phyloP scores from a whole-genome alignment of 768 basidiomycete species.

The Boletus edulis region DNA sequence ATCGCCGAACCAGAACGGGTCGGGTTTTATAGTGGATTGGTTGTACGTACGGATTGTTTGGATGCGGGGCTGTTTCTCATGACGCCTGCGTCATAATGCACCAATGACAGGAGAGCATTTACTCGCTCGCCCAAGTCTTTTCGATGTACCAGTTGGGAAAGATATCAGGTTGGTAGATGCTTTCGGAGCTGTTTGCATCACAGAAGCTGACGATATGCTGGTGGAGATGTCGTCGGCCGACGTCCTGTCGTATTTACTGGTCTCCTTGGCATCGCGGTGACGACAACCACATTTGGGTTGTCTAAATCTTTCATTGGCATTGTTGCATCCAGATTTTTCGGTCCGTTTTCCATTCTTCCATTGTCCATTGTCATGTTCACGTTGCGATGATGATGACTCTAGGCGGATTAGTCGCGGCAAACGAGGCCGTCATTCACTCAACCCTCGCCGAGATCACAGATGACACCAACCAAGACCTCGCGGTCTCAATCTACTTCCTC shows the following conservation, averaged over 20 bases:
- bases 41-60: slow-evolving; percentile 37
- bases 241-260: slow-evolving; percentile 59
- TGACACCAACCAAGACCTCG: slow-evolving; percentile 54
- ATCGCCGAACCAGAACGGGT: slow-evolving; percentile 56
- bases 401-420: slow-evolving; percentile 62
- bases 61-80: not conserved
- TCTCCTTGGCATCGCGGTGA: slow-evolving; percentile 47
- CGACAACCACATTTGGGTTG: slow-evolving; percentile 53
- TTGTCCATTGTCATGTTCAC: not conserved
- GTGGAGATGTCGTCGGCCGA: slow-evolving; percentile 53
- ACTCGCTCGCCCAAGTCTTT: slow-evolving; percentile 57
- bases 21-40: slow-evolving; percentile 67
- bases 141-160: slow-evolving; percentile 63
- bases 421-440: slow-evolving; percentile 58
- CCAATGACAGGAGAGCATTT: slow-evolving; percentile 52
- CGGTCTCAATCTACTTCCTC: slow-evolving; percentile 56
- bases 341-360: slow-evolving; percentile 28
- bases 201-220: not conserved
- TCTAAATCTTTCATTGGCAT: slow-evolving; percentile 49
- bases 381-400: not conserved
- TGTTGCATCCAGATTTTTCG: slow-evolving; percentile 49
- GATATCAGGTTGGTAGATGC: slow-evolving; percentile 42
- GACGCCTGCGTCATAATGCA: not conserved
- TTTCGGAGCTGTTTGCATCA: not conserved
- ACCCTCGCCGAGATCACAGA: slow-evolving; percentile 64